Evolutionary conservation across 352 stramenopile species (phyloP), one percentile per base, ranked within the genome.

Genomic region (Pythium rhizo-oryzae): DNA sequence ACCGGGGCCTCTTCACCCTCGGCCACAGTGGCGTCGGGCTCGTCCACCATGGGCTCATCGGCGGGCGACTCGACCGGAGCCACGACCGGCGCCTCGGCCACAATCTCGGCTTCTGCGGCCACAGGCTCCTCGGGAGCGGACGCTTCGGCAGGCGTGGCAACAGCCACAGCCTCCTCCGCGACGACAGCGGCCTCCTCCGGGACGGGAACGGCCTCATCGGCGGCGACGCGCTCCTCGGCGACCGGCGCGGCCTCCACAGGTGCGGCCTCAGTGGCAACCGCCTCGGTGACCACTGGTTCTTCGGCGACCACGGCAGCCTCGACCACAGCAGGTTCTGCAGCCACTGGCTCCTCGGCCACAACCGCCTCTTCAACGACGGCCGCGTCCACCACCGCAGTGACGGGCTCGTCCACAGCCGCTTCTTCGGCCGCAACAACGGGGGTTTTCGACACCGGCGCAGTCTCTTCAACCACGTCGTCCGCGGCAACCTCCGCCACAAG

Each of bases 201-300:
- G n/a, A n/a, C n/a, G n/a, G n/a, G n/a, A n/a, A n/a, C n/a, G n/a
- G n/a, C n/a, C n/a, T n/a, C n/a, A n/a, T n/a, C n/a, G n/a, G n/a
- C 56, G 25, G 28, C 44, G 15, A 25, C 21, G 13, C 30, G 8
- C 4, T 57, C 47, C 50, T 59, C 61, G 8, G 8, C 33, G 12
- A 55, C 35, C 19, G 65, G n/a, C n/a, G n/a, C n/a, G n/a, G n/a
- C n/a, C n/a, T n/a, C n/a, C n/a, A n/a, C n/a, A n/a, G n/a, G 59
- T 8, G 25, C 55, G 35, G 58, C 74, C 24, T 33, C 49, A n/a
- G 47, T 43, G 7, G 52, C 62, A 35, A 44, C 41, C 1, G 52
- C 43, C 35, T 71, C 56, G 2, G 51, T 65, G n/a, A 57, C 64
- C 46, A 46, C 13, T 33, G 59, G 52, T 35, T 70, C 72, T 8